These are phyloP conservation scores for Puccinia polysora DNA, from an alignment of 1,284 basidiomycete species.

Conservation along the genomic window DNA sequence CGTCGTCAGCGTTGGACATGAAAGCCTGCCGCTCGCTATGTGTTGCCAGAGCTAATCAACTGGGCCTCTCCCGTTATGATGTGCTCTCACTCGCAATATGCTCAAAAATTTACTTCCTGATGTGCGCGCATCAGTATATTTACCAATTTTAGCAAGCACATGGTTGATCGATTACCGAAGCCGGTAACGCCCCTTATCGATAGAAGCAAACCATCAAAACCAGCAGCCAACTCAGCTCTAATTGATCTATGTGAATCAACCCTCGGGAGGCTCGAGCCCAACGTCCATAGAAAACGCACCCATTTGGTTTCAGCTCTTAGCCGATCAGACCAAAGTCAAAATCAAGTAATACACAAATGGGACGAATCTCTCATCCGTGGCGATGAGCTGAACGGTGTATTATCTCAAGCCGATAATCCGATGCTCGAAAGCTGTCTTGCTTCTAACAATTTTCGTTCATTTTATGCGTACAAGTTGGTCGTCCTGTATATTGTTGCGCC, in stretches of 20 bases:
- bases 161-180: conserved; percentile 32
- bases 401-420: conserved; percentile 6
- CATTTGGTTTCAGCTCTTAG: neutral
- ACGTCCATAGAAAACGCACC: conserved; percentile 21
- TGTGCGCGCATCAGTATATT: conserved; percentile 13
- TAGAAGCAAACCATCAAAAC: neutral
- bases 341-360: conserved; percentile 15
- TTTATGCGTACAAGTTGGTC: conserved; percentile 36
- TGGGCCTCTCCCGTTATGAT: neutral
- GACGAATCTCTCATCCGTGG: conserved; percentile 22
- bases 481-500: too few species aligned
- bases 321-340: neutral
- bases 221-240: neutral
- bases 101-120: neutral
- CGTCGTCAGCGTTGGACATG: neutral
- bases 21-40: too few species aligned
- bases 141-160: conserved; percentile 23
- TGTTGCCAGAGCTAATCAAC: neutral
- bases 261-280: conserved; percentile 13
- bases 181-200: conserved; percentile 29
- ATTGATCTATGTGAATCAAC: conserved; percentile 26
- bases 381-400: conserved; percentile 25
- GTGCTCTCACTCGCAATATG: neutral
- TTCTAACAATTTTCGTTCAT: conserved; percentile 13
- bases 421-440: conserved; percentile 35